Evolutionary conservation across 2,329 filamentous ascomycete genomes (phyloP).

Genomic region (Fusarium floridanum): DNA sequence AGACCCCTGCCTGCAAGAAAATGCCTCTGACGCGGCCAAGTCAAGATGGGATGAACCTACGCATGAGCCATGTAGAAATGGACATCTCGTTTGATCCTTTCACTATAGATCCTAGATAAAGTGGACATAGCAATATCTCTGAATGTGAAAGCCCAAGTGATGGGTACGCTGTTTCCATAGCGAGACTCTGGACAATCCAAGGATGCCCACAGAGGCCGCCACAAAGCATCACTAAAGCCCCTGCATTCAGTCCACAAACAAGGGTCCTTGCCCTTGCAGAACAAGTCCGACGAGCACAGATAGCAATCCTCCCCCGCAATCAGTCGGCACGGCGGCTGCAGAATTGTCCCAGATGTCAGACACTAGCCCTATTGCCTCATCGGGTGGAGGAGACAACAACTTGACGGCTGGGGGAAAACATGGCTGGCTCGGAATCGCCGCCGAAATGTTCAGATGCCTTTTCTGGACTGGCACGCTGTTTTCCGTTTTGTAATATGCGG

Average conservation of each 20-base stretch:
- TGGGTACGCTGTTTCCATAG: background rate
- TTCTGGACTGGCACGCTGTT: background rate
- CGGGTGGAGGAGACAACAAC: background rate
- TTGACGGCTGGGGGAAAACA: background rate
- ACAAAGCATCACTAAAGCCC: background rate
- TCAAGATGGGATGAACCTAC: background rate
- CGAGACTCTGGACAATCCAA: background rate
- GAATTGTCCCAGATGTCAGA: background rate
- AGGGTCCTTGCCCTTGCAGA: background rate
- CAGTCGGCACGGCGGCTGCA: background rate
- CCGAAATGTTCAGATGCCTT: background rate
- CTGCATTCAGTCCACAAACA: background rate
- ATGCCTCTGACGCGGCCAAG: background rate
- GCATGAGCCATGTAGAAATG: background rate
- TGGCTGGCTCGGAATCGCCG: background rate
- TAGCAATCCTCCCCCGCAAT: background rate
- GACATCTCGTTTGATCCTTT: background rate
- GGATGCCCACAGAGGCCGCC: background rate
- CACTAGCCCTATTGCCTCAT: conserved; percentile 1
- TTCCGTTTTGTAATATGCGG: background rate
- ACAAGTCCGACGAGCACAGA: background rate
- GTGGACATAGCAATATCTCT: background rate
- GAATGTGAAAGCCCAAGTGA: background rate
- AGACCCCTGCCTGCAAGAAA: background rate
- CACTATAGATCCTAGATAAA: background rate